Base-by-base conservation (phyloP, 495 filamentous ascomycete genomes). In the Penicillium dipodomyicola region DNA sequence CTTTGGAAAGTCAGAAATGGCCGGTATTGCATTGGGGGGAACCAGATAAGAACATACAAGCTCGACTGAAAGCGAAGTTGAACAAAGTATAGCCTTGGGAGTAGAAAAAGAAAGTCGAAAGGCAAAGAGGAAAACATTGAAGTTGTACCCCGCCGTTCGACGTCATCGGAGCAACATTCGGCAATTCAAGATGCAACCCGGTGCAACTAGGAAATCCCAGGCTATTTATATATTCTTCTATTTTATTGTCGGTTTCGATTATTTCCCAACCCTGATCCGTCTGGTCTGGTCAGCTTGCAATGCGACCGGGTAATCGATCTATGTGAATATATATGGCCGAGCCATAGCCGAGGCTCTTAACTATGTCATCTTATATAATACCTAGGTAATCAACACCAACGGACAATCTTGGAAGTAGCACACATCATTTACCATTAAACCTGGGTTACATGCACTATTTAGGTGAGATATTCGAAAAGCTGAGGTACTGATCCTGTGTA, bases 1-100 rank as follows among this genome's bases (percentile, higher is more conserved):
- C 57, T 67, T 60, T 49, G 49, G 25, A 65, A 51, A 8, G 62
- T 62, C 46, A 65, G 65, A 65, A 65, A 60, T 53, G 62, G 62
- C 33, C 27, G 54, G 40, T 37, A 49, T 37, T 49, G 44, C 58
- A 50, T 35, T 33, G n/a, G 48, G 32, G n/a, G 6, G n/a, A 10
- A 25, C 2, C 14, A 27, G 12, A 27, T 10, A 20, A 3, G 23
- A 29, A 55, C 45, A 39, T 49, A 32, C 19, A 20, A 39, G 42
- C 42, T 5, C 2, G 42, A 45, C 37, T 50, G 30, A 55, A 19
- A 33, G 22, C 15, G 29, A 49, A n/a, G 23, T 40, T 27, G 32
- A 48, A 23, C 22, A 23, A 54, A 40, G 35, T 39, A n/a, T 39
- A 8, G 15, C 11, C 30, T 14, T 33, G 30, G 4, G 5, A 3